These are phyloP conservation scores for Chytriomyces sp. DNA, from an alignment of 192 early-diverging fungal species.

Conservation along the genomic window DNA sequence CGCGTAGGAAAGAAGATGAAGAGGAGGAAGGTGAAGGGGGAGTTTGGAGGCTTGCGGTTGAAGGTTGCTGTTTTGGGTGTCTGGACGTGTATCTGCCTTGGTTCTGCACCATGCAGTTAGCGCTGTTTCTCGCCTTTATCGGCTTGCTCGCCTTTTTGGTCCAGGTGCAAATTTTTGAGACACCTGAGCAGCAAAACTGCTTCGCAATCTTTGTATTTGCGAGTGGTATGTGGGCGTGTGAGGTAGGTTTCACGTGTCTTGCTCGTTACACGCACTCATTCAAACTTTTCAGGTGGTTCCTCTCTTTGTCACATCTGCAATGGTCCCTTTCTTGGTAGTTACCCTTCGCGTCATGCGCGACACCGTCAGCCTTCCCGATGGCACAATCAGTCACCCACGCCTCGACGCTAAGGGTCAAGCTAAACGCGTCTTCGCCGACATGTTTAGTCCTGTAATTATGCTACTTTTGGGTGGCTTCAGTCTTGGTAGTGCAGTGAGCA, in stretches of 20 bases:
- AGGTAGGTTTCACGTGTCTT: conserved; percentile 53
- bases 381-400: conserved; percentile 46
- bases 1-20: conserved; percentile 63
- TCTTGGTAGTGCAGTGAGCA: conserved; percentile 91
- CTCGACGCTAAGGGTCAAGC: conserved; percentile 76
- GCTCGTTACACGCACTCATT: background rate
- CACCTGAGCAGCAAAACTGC: conserved; percentile 81
- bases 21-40: conserved; percentile 61
- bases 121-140: conserved; percentile 47
- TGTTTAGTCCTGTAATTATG: conserved; percentile 98
- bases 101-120: background rate
- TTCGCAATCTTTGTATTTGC: conserved; percentile 91
- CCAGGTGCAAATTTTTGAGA: conserved; percentile 64
- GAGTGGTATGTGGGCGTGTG: conserved; percentile 89
- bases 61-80: background rate
- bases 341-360: conserved; percentile 81
- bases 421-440: conserved; percentile 83
- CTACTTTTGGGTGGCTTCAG: conserved; percentile 92
- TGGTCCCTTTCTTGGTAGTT: conserved; percentile 86
- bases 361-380: conserved; percentile 41
- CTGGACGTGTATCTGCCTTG: conserved; percentile 4
- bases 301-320: conserved; percentile 85
- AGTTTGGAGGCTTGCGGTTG: conserved; percentile 5
- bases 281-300: conserved; percentile 69
- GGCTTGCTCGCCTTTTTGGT: conserved; percentile 63